Conservation (phyloP, 257 asterid genomes). For the Jacaranda mimosifolia region DNA sequence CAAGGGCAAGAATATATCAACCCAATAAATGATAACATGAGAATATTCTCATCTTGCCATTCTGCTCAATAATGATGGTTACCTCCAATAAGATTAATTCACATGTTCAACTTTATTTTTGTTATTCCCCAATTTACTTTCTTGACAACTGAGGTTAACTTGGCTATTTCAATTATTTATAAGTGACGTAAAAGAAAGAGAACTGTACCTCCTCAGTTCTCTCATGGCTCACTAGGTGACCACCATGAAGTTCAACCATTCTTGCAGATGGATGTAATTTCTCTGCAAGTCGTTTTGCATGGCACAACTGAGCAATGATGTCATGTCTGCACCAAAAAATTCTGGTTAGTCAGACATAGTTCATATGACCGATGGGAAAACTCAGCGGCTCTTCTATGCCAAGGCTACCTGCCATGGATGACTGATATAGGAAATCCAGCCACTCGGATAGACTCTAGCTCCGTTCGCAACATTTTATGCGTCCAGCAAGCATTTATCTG, state of each 20-base stretch:
- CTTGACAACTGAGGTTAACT: neutral
- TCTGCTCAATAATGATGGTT: slow-evolving; percentile 5
- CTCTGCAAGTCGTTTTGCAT: slow-evolving; percentile 85
- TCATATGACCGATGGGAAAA: neutral
- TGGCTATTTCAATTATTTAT: slow-evolving; percentile 5
- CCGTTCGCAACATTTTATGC: slow-evolving; percentile 70
- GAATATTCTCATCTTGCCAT: slow-evolving; percentile 6
- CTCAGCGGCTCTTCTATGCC: slow-evolving; percentile 12
- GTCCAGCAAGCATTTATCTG: slow-evolving; percentile 98
- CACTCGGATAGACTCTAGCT: slow-evolving; percentile 70
- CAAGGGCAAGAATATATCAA: neutral
- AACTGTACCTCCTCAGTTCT: slow-evolving; percentile 85
- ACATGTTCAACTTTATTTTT: slow-evolving; percentile 2
- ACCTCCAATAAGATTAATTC: slow-evolving; percentile 3
- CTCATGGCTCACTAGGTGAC: slow-evolving; percentile 96
- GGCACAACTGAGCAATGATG: slow-evolving; percentile 90
- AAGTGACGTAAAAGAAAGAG: neutral
- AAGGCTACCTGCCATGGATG: slow-evolving; percentile 89
- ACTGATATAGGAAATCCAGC: slow-evolving; percentile 86
- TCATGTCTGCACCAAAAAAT: slow-evolving; percentile 65
- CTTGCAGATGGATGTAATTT: slow-evolving; percentile 84
- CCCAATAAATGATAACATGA: neutral
- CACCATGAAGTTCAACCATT: slow-evolving; percentile 97
- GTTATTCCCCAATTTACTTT: neutral
- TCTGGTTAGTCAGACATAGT: slow-evolving; percentile 33